phyloP scores from a whole-genome alignment of 1,284 basidiomycete species.

The Pseudozyma thailandica region DNA sequence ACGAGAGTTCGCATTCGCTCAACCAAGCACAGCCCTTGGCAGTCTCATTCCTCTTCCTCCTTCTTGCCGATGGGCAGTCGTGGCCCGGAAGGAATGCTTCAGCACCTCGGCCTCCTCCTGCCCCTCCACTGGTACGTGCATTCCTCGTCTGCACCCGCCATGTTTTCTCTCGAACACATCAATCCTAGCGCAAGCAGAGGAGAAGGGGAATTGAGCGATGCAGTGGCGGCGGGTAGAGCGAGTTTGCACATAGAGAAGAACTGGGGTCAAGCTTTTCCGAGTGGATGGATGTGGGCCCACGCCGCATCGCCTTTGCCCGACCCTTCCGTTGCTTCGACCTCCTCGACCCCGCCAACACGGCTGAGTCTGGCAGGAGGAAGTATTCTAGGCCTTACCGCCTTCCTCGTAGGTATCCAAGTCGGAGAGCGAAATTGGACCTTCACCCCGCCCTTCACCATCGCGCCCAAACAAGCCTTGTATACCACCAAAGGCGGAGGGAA shows the following conservation, averaged over 20 bases:
- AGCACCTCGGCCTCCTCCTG: slow-evolving; percentile 28
- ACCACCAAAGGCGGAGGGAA: neutral
- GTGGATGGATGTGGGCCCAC: slow-evolving; percentile 44
- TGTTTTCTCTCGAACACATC: slow-evolving; percentile 31
- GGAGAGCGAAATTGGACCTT: slow-evolving; percentile 26
- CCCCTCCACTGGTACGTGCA: slow-evolving; percentile 51
- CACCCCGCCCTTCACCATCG: slow-evolving; percentile 29
- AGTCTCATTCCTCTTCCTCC: neutral
- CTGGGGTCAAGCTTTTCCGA: slow-evolving; percentile 42
- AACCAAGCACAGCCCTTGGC: slow-evolving; percentile 22
- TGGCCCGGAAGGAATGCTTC: slow-evolving; percentile 36
- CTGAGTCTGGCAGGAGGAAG: slow-evolving; percentile 30
- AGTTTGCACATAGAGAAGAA: slow-evolving; percentile 41
- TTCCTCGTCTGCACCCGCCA: slow-evolving; percentile 15
- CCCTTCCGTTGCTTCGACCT: neutral
- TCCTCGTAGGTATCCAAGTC: slow-evolving; percentile 31
- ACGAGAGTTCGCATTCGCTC: slow-evolving; percentile 21
- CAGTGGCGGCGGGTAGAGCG: slow-evolving; percentile 27
- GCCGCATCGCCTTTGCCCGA: slow-evolving; percentile 20
- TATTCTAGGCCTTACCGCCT: slow-evolving; percentile 31
- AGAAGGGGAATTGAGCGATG: slow-evolving; percentile 5
- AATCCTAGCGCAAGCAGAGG: neutral
- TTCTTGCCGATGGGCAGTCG: slow-evolving; percentile 11
- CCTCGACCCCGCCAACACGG: neutral
- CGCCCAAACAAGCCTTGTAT: slow-evolving; percentile 9